Evolutionary conservation across 371 early-diverging fungal species (phyloP).

Genomic region (Thermomucor indicae-seudaticae): DNA sequence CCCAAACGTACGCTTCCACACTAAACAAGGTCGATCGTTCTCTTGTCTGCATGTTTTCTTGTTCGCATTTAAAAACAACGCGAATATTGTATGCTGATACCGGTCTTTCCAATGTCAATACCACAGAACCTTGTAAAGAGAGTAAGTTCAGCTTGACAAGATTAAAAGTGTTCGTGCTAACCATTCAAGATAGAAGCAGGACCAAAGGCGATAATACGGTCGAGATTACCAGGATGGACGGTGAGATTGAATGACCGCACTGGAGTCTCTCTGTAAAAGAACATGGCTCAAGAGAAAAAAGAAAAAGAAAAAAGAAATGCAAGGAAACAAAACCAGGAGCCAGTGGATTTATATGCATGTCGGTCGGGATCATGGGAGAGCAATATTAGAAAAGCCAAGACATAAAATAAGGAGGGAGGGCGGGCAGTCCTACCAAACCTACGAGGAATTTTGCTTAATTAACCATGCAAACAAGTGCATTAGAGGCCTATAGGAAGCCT

Average conservation of each 20-base stretch:
- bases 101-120: constrained; percentile 27
- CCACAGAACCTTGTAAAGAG: constrained; percentile 23
- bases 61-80: constrained; percentile 34
- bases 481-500: too few species aligned
- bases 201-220: constrained; percentile 37
- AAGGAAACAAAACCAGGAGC: too few species aligned
- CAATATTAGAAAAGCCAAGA: too few species aligned
- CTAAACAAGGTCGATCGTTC: constrained; percentile 3
- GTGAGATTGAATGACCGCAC: constrained; percentile 21
- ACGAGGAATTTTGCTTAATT: too few species aligned
- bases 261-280: constrained; percentile 15
- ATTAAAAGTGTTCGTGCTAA: constrained; percentile 18
- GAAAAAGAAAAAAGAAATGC: too few species aligned
- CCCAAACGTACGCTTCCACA: constrained; percentile 15
- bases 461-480: too few species aligned
- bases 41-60: constrained; percentile 2
- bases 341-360: too few species aligned
- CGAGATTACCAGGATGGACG: constrained; percentile 22
- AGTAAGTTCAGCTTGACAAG: background rate
- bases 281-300: background rate
- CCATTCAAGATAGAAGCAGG: constrained; percentile 41
- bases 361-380: too few species aligned
- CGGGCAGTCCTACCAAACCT: too few species aligned
- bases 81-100: constrained; percentile 22
- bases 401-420: too few species aligned